Base-by-base conservation (phyloP, 768 basidiomycete genomes). In the Grammothele lineata region DNA sequence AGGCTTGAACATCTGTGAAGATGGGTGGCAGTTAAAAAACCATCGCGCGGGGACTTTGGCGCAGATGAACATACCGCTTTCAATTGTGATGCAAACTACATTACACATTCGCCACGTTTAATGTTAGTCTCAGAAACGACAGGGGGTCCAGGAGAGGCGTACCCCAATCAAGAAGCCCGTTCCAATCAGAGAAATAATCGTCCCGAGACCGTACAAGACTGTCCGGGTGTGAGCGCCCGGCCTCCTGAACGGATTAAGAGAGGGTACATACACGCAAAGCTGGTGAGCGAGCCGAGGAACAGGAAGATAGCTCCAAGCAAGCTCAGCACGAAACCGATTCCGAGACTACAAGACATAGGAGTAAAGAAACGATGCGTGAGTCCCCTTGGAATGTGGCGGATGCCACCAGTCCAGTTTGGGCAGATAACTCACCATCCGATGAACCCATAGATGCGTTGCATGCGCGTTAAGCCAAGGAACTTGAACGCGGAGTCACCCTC, bases 1-100 rank as follows among this genome's bases (percentile, higher is more conserved):
- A 40, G 92, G 88, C 66, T 93, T 93, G 77, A 95, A 95, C 92
- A 94, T 94, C 91, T 92, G 56, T 5, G 42, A n/a, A n/a, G n/a
- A n/a, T n/a, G 9, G 24, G 12, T 10, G 26, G 35, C 15, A 30
- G 12, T 24, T 14, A 33, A 26, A 25, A 19, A 17, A 19, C 8
- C 18, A 45, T 44, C 33, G n/a, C n/a, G n/a, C n/a, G n/a, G n/a
- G n/a, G n/a, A n/a, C n/a, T n/a, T n/a, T n/a, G n/a, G n/a, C n/a
- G n/a, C n/a, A n/a, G 27, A 14, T 14, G 27, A 7, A 30, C 76
- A 57, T 56, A 88, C 91, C 55, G 91, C 76, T 67, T 90, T 90
- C 37, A 88, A 46, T 63, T 97, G 93, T 57, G 27, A 30, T 30
- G 27, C 27, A 30, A 30, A 30, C 27, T 30, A 14, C 8, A 14